Evolutionary conservation across 192 early-diverging fungal species (phyloP).

Genomic region (Rhizophagus sp.): DNA sequence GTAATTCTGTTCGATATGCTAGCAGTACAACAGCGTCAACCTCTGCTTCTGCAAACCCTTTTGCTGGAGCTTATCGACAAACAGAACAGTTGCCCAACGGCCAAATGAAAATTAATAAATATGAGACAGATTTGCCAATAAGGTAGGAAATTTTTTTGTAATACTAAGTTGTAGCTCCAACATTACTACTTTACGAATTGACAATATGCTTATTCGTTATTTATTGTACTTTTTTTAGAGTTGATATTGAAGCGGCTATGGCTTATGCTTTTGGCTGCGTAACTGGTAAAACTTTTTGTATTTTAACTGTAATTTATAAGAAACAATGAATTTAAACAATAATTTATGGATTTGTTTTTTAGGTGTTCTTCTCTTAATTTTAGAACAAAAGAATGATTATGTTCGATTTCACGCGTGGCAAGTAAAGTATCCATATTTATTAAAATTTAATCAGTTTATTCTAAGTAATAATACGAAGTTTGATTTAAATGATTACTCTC

Average conservation of each 20-base stretch:
- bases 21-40: constrained; percentile 24
- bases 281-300: constrained; percentile 38
- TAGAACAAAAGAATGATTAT: constrained; percentile 78
- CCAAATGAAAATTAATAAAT: constrained; percentile 66
- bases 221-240: constrained; percentile 36
- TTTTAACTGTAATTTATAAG: not conserved
- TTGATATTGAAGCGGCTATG: constrained; percentile 75
- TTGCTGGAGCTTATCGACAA: constrained; percentile 33
- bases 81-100: constrained; percentile 10
- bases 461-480: not conserved
- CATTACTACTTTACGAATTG: not conserved
- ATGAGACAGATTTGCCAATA: constrained; percentile 60
- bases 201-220: not conserved
- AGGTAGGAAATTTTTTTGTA: not conserved
- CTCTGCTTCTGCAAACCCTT: constrained; percentile 10
- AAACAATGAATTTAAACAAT: not conserved
- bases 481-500: not conserved
- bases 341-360: not conserved
- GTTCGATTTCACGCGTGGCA: constrained; percentile 72
- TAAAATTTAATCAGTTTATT: not conserved
- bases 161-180: not conserved
- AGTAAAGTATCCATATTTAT: constrained; percentile 30
- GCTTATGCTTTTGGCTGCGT: constrained; percentile 64
- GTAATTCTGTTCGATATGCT: constrained; percentile 16
- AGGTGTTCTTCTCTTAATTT: constrained; percentile 70